Percentiles rank a stretch among this genome's conserved stretches.
Conservation (phyloP, 2,329 filamentous ascomycete genomes). For the Fusarium incarnatum region DNA sequence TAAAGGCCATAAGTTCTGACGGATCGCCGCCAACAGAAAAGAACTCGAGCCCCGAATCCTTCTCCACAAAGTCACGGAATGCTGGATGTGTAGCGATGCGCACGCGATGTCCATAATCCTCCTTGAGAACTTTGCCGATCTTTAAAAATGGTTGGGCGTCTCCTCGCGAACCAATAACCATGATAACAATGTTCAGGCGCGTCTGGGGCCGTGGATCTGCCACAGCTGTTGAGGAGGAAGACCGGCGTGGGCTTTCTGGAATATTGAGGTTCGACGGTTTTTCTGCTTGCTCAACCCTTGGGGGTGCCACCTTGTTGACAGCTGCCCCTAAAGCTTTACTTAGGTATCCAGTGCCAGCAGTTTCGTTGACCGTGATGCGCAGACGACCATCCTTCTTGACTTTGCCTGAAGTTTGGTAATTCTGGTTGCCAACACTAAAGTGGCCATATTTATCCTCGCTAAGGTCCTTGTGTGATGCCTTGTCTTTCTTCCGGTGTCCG, state of each 20-base stretch:
- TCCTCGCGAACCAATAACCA: conserved; percentile 84
- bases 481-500: conserved; percentile 5
- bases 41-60: conserved; percentile 80
- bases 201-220: conserved; percentile 54
- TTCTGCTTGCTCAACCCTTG: conserved; percentile 7
- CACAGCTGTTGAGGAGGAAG: conserved; percentile 50
- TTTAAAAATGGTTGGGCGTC: conserved; percentile 85
- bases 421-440: conserved; percentile 72
- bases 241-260: conserved; percentile 33
- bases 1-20: conserved; percentile 85
- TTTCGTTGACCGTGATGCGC: conserved; percentile 78
- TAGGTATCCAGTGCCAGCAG: conserved; percentile 75
- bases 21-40: conserved; percentile 85
- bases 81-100: conserved; percentile 82
- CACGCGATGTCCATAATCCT: conserved; percentile 78
- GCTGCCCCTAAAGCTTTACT: conserved; percentile 78
- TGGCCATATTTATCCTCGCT: conserved; percentile 43
- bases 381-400: conserved; percentile 77
- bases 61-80: conserved; percentile 80
- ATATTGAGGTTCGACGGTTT: conserved; percentile 25
- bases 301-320: conserved; percentile 55
- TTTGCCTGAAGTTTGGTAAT: conserved; percentile 72
- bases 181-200: conserved; percentile 80
- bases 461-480: conserved; percentile 21
- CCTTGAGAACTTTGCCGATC: conserved; percentile 77